phyloP scores from a whole-genome alignment of 768 basidiomycete species.

The Agrocybe praecox region DNA sequence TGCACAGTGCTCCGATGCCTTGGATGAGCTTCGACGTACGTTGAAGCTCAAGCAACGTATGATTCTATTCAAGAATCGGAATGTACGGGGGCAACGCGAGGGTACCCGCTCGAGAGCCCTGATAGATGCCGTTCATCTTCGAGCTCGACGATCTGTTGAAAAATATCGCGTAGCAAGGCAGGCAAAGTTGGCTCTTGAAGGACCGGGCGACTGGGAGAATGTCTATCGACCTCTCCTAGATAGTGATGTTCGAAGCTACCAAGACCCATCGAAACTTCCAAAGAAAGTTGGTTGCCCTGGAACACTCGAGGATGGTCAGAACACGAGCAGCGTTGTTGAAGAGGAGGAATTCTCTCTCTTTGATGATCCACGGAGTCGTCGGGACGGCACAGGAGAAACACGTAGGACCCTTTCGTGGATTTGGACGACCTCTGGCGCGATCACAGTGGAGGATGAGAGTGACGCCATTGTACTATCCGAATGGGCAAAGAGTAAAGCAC shows the following conservation, averaged over 20 bases:
- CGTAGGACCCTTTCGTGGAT: not conserved
- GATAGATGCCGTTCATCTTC: constrained; percentile 11
- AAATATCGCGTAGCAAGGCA: constrained; percentile 9
- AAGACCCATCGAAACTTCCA: constrained; percentile 7
- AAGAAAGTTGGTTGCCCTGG: constrained; percentile 10
- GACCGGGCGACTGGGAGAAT: constrained; percentile 14
- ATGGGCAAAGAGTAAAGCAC: not conserved
- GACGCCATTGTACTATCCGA: not conserved
- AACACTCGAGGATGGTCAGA: constrained; percentile 16
- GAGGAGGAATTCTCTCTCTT: too few species aligned
- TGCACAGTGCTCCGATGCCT: constrained; percentile 9
- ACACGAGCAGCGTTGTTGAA: too few species aligned
- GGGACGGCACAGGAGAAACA: not conserved
- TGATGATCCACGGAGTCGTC: not conserved
- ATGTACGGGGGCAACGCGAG: constrained; percentile 1
- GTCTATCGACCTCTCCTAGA: constrained; percentile 2
- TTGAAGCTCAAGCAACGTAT: constrained; percentile 11
- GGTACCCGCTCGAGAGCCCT: constrained; percentile 1
- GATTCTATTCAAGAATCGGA: constrained; percentile 7
- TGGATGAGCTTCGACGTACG: constrained; percentile 1
- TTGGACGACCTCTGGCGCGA: not conserved
- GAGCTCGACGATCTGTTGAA: not conserved
- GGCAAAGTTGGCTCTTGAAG: constrained; percentile 10
- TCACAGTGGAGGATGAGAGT: not conserved
- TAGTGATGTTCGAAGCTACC: constrained; percentile 15